Base-by-base conservation (phyloP, 116 monocot species). In the Cymodocea nodosa region DNA sequence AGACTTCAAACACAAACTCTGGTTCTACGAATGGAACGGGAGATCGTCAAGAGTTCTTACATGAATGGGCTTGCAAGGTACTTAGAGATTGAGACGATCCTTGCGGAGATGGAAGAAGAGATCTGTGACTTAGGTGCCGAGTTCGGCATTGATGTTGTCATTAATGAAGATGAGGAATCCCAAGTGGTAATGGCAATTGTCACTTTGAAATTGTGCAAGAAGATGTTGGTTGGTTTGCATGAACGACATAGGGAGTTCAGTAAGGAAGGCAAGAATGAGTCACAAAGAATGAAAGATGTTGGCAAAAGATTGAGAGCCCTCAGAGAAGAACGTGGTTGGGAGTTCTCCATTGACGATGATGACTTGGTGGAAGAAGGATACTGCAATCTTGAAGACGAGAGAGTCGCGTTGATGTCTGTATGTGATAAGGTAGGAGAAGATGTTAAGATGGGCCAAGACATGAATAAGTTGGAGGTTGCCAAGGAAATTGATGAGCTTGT, bases 401-500 rank as follows among this genome's bases (percentile, higher is more conserved):
- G 49, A 24, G 40, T 80, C 23, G 71, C 80, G 49, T 24, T 84
- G 59, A 64, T 75, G 25, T 73, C 56, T 12, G 20, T 88, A 23
- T 77, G 70, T 14, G 73, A 79, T 39, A 87, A 78, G 58, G 74
- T 81, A 25, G 76, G 71, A 49, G 71, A 71, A 35, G 70, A 75
- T 59, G 78, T 83, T 72, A 67, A 81, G 48, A 77, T 51, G 52
- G 69, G 59, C 51, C 63, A 79, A 52, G 76, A 85, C 15, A 39
- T 71, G 8, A 77, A 76, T 34, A 82, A 83, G 5, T 66, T 73
- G 59, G 88, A 87, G 51, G 60, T 85, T 18, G 88, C 92, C 0
- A 88, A 83, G 57, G 80, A 85, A 63, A 85, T 92, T 23, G 83
- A 92, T 60, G 81, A 79, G 71, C 71, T 92, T 54, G 88, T 82